Base-by-base conservation (phyloP, 768 basidiomycete genomes). In the Termitomyces sp. region DNA sequence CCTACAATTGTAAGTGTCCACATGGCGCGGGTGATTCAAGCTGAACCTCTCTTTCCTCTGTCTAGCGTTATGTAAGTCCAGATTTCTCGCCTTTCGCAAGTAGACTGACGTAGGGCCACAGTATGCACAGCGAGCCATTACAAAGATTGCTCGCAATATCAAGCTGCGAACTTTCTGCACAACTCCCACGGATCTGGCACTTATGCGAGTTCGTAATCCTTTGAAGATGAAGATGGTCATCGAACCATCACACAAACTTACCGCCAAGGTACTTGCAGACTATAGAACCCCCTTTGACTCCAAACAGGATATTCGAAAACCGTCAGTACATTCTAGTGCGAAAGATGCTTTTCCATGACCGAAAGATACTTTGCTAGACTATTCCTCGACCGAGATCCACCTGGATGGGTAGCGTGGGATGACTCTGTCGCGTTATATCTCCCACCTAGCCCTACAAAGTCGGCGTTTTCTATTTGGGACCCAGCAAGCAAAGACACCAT, bases 101-200 rank as follows among this genome's bases (percentile, higher is more conserved):
- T 19, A n/a, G 49, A 40, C 37, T 51, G 25, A 51, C 29, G 10
- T 9, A 19, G 14, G 52, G 14, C 21, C 16, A 38, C 23, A 89
- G 87, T 87, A 87, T 74, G 79, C 84, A 3, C 85, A 86, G 67
- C 80, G 89, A 59, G 89, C 87, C 1, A 71, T 90, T 12, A 89
- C 91, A 78, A 93, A 93, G 68, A 79, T 82, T 29, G 75, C 87
- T 7, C 83, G 89, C 53, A 84, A 85, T 68, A 77, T 95, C 72
- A 95, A 94, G 71, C 65, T 95, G n/a, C 82, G 92, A 43, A 89
- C 92, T 1, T 81, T 84, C 48, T 84, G 84, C 58, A 71, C 67
- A 1, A 74, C 76, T 12, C 77, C 82, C 32, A 73, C 76, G 37
- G 85, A 87, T 58, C 72, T 94, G 17, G 81, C 83, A 10, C 69